Evolutionary conservation across 345 rosid species (phyloP).

Genomic region (Lepidium sativum): DNA sequence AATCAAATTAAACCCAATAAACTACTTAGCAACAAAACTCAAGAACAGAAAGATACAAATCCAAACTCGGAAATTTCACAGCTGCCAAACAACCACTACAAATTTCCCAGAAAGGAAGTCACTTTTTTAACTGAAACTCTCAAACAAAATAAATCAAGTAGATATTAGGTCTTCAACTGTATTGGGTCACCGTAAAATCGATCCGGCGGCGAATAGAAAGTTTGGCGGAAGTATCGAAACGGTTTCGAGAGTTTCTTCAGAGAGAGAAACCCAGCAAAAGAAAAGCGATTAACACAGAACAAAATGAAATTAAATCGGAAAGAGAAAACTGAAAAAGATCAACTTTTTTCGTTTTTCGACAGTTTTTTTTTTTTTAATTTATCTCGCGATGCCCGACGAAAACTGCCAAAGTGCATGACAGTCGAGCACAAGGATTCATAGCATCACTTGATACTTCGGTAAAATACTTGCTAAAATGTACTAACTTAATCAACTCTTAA

Average conservation of each 20-base stretch:
- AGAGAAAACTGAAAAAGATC: background rate
- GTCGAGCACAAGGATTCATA: constrained; percentile 19
- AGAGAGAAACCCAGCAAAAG: constrained; percentile 5
- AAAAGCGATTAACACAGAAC: constrained; percentile 8
- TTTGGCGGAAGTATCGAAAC: constrained; percentile 23
- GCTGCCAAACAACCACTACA: constrained; percentile 3
- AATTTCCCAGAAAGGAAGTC: constrained; percentile 10
- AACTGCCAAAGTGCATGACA: constrained; percentile 49
- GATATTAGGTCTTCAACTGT: background rate
- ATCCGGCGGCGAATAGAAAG: constrained; percentile 11
- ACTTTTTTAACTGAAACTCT: constrained; percentile 17
- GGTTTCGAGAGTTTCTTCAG: constrained; percentile 1
- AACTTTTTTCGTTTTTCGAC: constrained; percentile 11
- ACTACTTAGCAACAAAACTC: background rate
- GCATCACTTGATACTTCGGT: constrained; percentile 3
- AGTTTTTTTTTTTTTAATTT: background rate
- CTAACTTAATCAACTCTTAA: background rate
- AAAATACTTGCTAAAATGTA: background rate
- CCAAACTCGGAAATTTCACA: constrained; percentile 9
- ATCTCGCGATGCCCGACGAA: constrained; percentile 24
- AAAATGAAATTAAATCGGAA: background rate
- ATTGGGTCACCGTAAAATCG: background rate
- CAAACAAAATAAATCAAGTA: background rate
- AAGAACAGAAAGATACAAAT: constrained; percentile 9
- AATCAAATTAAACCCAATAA: constrained; percentile 28